Conservation (phyloP, 805 yeast genomes). For the Wickerhamomyces canadensis region DNA sequence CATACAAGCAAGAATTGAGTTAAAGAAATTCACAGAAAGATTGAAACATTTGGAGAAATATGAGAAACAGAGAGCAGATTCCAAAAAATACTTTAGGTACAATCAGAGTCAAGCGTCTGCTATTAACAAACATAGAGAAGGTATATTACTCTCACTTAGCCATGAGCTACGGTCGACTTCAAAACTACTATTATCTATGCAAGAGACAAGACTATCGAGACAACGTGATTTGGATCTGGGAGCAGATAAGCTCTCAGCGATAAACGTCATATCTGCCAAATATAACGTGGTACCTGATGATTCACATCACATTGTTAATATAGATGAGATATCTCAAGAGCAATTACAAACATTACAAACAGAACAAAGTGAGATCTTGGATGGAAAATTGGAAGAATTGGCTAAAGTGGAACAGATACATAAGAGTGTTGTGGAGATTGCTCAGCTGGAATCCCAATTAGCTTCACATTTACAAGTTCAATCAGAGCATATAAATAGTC, state of each 20-base stretch:
- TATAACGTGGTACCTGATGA: slow-evolving; percentile 13
- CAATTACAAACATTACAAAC: slow-evolving; percentile 52
- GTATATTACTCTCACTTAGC: slow-evolving; percentile 16
- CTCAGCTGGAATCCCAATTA: slow-evolving; percentile 69
- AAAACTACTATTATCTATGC: slow-evolving; percentile 18
- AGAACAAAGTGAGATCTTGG: slow-evolving; percentile 53
- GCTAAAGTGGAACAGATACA: slow-evolving; percentile 56
- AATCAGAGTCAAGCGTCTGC: slow-evolving; percentile 12
- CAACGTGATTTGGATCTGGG: slow-evolving; percentile 18
- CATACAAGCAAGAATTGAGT: slow-evolving; percentile 44
- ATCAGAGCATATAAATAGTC: slow-evolving; percentile 57
- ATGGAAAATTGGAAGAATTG: slow-evolving; percentile 53
- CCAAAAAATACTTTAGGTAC: slow-evolving; percentile 15
- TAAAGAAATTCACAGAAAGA: slow-evolving; percentile 47
- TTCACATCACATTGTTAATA: slow-evolving; percentile 17
- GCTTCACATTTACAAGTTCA: slow-evolving; percentile 69
- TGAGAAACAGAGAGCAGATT: slow-evolving; percentile 39
- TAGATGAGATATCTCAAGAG: slow-evolving; percentile 33
- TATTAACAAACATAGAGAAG: slow-evolving; percentile 17
- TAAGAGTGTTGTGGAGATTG: slow-evolving; percentile 62
- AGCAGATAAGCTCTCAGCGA: slow-evolving; percentile 8
- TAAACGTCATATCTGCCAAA: slow-evolving; percentile 23
- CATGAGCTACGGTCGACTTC: slow-evolving; percentile 20
- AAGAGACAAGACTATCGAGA: slow-evolving; percentile 22
- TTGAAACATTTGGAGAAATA: slow-evolving; percentile 44